A percentile compares a stretch with the other conserved stretches of the same genome.
Evolutionary conservation across 192 early-diverging fungal species (phyloP).

Genomic region (Coemansia brasiliensis): DNA sequence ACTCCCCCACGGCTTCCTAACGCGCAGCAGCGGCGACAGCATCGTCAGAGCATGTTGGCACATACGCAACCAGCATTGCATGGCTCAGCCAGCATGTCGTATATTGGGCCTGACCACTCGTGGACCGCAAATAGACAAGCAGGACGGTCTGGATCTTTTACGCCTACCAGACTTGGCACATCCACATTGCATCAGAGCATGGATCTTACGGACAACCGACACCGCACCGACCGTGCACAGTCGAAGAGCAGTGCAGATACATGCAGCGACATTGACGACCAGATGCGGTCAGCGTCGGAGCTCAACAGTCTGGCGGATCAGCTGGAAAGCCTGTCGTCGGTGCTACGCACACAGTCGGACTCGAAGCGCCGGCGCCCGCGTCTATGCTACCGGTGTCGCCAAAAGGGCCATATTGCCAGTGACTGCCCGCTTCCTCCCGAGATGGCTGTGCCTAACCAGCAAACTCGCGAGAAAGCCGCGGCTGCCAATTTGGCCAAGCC

Average conservation of each 20-base stretch:
- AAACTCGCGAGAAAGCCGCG: constrained; percentile 17
- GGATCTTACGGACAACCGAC: constrained; percentile 6
- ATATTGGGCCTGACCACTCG: background rate
- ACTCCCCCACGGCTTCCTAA: constrained; percentile 33
- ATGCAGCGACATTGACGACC: constrained; percentile 37
- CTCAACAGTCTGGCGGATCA: constrained; percentile 48
- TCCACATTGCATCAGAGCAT: background rate
- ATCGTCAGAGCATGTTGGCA: constrained; percentile 38
- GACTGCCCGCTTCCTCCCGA: constrained; percentile 44
- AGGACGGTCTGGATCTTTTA: background rate
- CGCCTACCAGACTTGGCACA: background rate
- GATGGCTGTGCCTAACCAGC: constrained; percentile 29
- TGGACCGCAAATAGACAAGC: background rate
- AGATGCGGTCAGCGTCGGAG: constrained; percentile 27
- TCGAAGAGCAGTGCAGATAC: constrained; percentile 15
- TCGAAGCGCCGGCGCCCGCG: constrained; percentile 42
- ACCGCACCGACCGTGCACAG: constrained; percentile 12
- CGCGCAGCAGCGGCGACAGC: constrained; percentile 37
- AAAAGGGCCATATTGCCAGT: constrained; percentile 47
- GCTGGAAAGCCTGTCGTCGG: constrained; percentile 40
- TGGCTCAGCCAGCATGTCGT: background rate
- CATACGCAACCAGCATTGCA: constrained; percentile 9
- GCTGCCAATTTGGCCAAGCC: constrained; percentile 15
- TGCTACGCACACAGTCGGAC: constrained; percentile 50
- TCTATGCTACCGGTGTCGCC: constrained; percentile 50